Evolutionary conservation across 2,329 filamentous ascomycete genomes (phyloP), one percentile per base, ranked within the genome.

Genomic region (Cryphonectria japonica): DNA sequence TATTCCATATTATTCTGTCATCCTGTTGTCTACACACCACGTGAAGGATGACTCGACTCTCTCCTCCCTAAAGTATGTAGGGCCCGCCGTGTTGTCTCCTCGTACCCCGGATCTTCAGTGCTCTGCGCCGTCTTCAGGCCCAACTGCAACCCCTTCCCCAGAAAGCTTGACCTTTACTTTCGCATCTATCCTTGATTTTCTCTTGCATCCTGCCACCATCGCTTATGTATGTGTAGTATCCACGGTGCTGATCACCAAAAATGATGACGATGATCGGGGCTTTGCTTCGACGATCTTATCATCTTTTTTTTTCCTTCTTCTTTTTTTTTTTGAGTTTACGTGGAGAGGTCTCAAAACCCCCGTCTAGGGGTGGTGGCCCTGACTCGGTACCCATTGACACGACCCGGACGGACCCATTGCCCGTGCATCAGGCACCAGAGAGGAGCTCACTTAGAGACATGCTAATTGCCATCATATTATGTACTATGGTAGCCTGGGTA

Each of bases 371-470:
- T 6, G 52, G 13, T 57, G 50, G 52, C 26, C 54, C 54, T 59
- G 54, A 59, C 54, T 59, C 54, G 54, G 54, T 19, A 16, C 29
- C 54, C 54, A 59, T 59, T 59, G 14, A 29, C 54, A 59, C 54
- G 54, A 59, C n/a, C 26, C 54, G 54, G 54, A 32, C 5, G 54
- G 54, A 8, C 54, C 54, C 54, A 59, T 32, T 6, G 26, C 11
- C n/a, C 54, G 54, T 26, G 26, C 22, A 54, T 26, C 50, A 54
- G n/a, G n/a, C 52, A 57, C 9, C 52, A 57, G 11, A 54, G 9
- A 19, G 29, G 52, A 22, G 29, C 11, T 11, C 50, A 26, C 46
- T 39, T 39, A 43, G 41, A 43, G 41, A 43, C 41, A 43, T 43
- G 41, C 41, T 43, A 43, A 43, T 43, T 43, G 22, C 14, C 14